phyloP scores from a whole-genome alignment of 164 flowering plant species.

The Euptelea pleiosperma region DNA sequence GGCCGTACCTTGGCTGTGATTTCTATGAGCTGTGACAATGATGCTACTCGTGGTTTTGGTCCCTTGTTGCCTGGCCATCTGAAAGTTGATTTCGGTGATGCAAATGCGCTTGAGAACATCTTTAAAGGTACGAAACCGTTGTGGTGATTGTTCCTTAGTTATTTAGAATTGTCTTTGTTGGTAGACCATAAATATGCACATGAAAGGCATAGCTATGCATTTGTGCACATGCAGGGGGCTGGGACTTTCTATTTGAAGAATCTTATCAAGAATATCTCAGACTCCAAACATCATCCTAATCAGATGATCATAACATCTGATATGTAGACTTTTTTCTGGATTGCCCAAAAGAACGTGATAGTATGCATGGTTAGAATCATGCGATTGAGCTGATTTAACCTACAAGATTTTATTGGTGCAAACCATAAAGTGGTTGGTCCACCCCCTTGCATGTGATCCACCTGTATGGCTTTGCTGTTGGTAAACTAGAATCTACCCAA shows the following conservation, averaged over 20 bases:
- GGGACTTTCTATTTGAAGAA: too few species aligned
- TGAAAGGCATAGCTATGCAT: neutral
- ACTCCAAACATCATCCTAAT: too few species aligned
- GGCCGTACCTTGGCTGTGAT: slow-evolving; percentile 92
- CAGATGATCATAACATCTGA: neutral
- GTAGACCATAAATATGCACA: neutral
- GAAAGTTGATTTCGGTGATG: slow-evolving; percentile 95
- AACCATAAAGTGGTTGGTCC: too few species aligned
- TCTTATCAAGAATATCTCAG: too few species aligned
- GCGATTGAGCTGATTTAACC: too few species aligned
- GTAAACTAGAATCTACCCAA: too few species aligned
- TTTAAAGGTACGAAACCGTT: slow-evolving; percentile 52
- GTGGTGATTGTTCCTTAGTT: neutral
- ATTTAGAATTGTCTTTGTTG: neutral
- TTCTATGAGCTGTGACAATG: slow-evolving; percentile 99
- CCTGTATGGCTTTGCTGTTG: too few species aligned
- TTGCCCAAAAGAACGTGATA: too few species aligned
- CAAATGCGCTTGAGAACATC: slow-evolving; percentile 67
- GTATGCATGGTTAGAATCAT: too few species aligned
- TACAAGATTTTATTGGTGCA: neutral
- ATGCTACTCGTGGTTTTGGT: slow-evolving; percentile 93
- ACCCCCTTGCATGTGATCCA: neutral
- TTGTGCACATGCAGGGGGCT: too few species aligned
- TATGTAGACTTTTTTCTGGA: too few species aligned
- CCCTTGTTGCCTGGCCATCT: slow-evolving; percentile 86